Evolutionary conservation across 2,329 filamentous ascomycete genomes (phyloP).

Genomic region (Aspergillus terreus): DNA sequence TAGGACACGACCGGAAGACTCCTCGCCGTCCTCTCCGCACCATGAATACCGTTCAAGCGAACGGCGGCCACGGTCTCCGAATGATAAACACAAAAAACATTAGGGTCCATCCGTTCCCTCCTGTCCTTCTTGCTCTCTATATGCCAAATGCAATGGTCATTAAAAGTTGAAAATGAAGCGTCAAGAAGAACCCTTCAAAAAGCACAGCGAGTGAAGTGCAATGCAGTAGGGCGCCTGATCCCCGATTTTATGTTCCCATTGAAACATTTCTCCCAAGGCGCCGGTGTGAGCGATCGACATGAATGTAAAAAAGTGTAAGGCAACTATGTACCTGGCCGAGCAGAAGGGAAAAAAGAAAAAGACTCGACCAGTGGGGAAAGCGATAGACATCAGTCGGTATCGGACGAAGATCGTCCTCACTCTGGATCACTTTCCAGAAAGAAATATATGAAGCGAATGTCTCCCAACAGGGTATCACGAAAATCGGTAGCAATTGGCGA

Average conservation of each 20-base stretch:
- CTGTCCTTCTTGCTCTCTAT: conserved; percentile 21
- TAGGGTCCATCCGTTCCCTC: background rate
- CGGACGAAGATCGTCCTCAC: conserved; percentile 18
- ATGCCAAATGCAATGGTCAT: conserved; percentile 32
- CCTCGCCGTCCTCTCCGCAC: too few species aligned
- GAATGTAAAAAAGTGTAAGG: conserved; percentile 24
- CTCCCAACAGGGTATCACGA: conserved; percentile 25
- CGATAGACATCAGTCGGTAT: conserved; percentile 33
- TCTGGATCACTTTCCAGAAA: conserved; percentile 13
- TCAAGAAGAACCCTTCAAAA: conserved; percentile 23
- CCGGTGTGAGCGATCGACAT: conserved; percentile 39
- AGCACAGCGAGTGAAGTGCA: conserved; percentile 40
- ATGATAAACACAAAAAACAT: background rate
- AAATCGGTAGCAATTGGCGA: conserved; percentile 1
- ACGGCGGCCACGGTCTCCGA: background rate
- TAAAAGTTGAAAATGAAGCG: conserved; percentile 18
- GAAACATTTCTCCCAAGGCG: conserved; percentile 26
- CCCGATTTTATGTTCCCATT: conserved; percentile 23
- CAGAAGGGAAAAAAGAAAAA: conserved; percentile 23
- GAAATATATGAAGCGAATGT: conserved; percentile 37
- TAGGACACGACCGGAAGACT: too few species aligned
- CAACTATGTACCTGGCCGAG: conserved; percentile 29
- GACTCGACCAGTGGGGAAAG: conserved; percentile 29
- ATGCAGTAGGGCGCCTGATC: conserved; percentile 25
- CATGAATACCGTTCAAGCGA: too few species aligned